These are phyloP conservation scores for Cornus kousa DNA, from an alignment of 148 eudicot species.

Conservation along the genomic window DNA sequence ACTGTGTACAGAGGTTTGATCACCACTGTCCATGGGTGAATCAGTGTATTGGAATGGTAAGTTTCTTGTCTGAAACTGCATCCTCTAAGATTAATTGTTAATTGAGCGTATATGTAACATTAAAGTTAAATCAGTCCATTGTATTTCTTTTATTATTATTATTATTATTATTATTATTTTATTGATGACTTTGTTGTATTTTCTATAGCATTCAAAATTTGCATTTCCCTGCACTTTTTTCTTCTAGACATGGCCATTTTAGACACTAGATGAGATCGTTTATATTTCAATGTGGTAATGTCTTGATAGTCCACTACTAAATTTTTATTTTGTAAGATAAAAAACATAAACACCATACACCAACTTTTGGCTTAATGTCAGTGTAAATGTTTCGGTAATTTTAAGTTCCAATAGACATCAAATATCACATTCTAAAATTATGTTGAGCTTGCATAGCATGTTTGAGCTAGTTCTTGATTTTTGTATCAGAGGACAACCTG, in stretches of 20 bases:
- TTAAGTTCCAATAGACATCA: background rate
- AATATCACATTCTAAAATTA: background rate
- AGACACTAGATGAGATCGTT: background rate
- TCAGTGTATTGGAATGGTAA: constrained; percentile 89
- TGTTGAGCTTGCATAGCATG: background rate
- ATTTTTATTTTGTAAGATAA: no score
- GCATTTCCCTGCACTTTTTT: no score
- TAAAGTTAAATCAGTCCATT: background rate
- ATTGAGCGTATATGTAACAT: background rate
- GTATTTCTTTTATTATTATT: no score
- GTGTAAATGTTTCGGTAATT: background rate
- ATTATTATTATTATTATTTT: no score
- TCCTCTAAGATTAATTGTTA: background rate
- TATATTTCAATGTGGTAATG: no score
- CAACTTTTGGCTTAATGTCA: background rate
- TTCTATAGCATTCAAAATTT: no score
- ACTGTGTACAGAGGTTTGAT: constrained; percentile 86
- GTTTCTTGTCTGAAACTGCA: constrained; percentile 10
- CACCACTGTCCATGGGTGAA: constrained; percentile 99
- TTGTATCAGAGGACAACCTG: background rate
- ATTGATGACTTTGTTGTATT: no score
- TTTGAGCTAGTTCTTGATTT: background rate
- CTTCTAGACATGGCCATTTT: background rate
- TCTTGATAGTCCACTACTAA: background rate
- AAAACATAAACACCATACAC: background rate